Evolutionary conservation across 140 eudicot genomes (phyloP).

Genomic region (Bidens hawaiensis): DNA sequence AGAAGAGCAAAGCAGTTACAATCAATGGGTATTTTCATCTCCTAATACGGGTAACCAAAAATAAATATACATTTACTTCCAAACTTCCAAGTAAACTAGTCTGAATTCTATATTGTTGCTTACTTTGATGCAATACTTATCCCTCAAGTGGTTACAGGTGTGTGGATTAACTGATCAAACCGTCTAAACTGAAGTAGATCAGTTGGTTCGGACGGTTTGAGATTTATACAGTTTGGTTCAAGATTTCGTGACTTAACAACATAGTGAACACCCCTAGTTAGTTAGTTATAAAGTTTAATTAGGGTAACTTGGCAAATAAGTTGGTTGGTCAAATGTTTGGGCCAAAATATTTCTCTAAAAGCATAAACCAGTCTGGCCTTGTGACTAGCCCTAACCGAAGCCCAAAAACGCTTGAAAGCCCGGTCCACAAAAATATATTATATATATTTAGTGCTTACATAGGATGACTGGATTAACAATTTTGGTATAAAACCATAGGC

Average conservation of each 20-base stretch:
- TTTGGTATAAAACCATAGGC: too few species aligned
- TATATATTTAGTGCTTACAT: not conserved
- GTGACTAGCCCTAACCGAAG: too few species aligned
- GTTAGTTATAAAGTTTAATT: not conserved
- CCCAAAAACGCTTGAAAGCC: not conserved
- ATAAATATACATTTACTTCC: conserved; percentile 3
- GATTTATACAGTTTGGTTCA: not conserved
- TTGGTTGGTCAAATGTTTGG: not conserved
- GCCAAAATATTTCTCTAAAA: not conserved
- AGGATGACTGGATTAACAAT: not conserved
- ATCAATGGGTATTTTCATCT: not conserved
- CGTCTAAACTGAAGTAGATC: not conserved
- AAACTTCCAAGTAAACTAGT: conserved; percentile 3
- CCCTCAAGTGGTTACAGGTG: not conserved
- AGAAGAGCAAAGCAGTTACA: conserved; percentile 10
- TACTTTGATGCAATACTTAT: conserved; percentile 1
- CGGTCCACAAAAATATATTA: not conserved
- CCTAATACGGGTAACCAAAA: conserved; percentile 14
- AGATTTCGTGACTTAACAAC: not conserved
- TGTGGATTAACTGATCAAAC: not conserved
- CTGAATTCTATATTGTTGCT: not conserved
- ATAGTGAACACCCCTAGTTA: not conserved
- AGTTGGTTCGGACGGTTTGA: not conserved
- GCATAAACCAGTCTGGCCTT: not conserved
- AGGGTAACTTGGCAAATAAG: not conserved